Conservation (phyloP, 1,139 yeast species). For the Zygoascus sp. region DNA sequence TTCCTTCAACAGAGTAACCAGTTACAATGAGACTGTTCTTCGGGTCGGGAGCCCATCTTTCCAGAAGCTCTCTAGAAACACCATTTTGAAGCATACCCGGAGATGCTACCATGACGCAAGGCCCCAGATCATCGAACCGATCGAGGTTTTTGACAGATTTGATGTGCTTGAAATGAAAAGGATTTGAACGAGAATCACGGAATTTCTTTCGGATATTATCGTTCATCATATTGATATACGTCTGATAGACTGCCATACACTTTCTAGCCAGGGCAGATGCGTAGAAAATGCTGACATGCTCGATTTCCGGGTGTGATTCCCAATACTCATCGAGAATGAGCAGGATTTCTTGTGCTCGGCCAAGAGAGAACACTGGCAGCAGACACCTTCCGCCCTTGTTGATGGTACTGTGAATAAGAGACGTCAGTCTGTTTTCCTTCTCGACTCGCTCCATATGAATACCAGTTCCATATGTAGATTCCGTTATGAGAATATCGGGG, state of each 20-base stretch:
- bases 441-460: conserved; percentile 89
- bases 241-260: conserved; percentile 96
- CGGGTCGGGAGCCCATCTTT: conserved; percentile 96
- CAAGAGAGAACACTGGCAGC: conserved; percentile 92
- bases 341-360: conserved; percentile 91
- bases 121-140: conserved; percentile 86
- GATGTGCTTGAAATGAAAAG: conserved; percentile 84
- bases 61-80: conserved; percentile 82
- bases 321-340: conserved; percentile 92
- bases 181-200: conserved; percentile 72
- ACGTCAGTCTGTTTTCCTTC: conserved; percentile 76
- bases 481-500: conserved; percentile 89
- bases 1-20: conserved; percentile 97
- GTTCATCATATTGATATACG: conserved; percentile 96
- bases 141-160: conserved; percentile 77
- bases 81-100: conserved; percentile 99
- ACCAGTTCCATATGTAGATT: conserved; percentile 96
- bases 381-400: conserved; percentile 87
- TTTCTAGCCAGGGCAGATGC: conserved; percentile 92
- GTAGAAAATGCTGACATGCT: conserved; percentile 75
- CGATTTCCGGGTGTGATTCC: conserved; percentile 78
- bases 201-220: conserved; percentile 78
- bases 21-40: conserved; percentile 83
- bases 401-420: conserved; percentile 76
- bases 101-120: conserved; percentile 92